A percentile compares a stretch with the other conserved stretches of the same genome.
phyloP scores from a whole-genome alignment of 306 rosid species.

The Cucurbita moschata region DNA sequence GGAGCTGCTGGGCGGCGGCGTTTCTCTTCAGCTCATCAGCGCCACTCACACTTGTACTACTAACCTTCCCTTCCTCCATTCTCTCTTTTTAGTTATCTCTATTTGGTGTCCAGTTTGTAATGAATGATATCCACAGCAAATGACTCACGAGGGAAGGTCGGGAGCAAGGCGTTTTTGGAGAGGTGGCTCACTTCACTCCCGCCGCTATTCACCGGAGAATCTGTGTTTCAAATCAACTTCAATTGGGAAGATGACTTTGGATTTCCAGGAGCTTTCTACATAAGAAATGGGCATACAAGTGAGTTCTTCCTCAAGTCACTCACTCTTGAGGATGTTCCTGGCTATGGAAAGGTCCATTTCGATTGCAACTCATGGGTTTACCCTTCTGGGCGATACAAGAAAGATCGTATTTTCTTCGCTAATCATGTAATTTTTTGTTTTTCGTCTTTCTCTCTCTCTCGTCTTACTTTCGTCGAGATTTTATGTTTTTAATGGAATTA shows the following conservation, averaged over 20 bases:
- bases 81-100: not conserved
- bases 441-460: no score
- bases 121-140: slow-evolving; percentile 15
- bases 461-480: no score
- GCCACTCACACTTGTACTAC: not conserved
- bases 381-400: slow-evolving; percentile 37
- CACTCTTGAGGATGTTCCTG: slow-evolving; percentile 61
- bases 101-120: no score
- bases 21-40: slow-evolving; percentile 50
- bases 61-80: not conserved
- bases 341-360: slow-evolving; percentile 42
- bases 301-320: slow-evolving; percentile 55
- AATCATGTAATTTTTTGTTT: slow-evolving; percentile 31
- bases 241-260: slow-evolving; percentile 50
- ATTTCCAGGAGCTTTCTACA: slow-evolving; percentile 53
- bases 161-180: slow-evolving; percentile 45
- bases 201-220: slow-evolving; percentile 33
- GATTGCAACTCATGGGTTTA: slow-evolving; percentile 82
- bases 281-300: slow-evolving; percentile 48
- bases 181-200: slow-evolving; percentile 38
- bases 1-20: slow-evolving; percentile 41
- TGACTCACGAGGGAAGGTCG: slow-evolving; percentile 38
- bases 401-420: slow-evolving; percentile 57
- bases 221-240: slow-evolving; percentile 39
- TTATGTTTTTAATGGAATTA: no score